These are phyloP conservation scores for Hericium coralloides DNA, from an alignment of 768 basidiomycete species.

Conservation along the genomic window DNA sequence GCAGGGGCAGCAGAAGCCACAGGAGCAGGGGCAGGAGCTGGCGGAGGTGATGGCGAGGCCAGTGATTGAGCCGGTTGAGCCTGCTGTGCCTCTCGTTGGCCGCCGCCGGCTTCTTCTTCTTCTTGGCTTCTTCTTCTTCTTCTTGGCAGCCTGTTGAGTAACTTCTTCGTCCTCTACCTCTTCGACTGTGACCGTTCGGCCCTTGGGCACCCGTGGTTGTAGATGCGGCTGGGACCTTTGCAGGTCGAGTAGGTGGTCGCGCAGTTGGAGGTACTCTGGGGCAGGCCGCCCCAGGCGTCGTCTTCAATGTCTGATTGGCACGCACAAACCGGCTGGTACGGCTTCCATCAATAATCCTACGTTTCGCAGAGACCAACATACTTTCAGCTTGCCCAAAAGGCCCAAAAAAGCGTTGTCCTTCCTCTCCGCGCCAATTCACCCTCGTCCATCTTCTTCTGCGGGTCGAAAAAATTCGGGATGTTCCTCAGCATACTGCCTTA, in stretches of 20 bases:
- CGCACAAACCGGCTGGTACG: conserved; percentile 51
- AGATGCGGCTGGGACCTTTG: background rate
- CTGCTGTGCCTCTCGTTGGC: conserved; percentile 15
- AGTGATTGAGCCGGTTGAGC: conserved; percentile 15
- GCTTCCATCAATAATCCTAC: background rate
- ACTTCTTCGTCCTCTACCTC: conserved; percentile 69
- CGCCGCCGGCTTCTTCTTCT: conserved; percentile 40
- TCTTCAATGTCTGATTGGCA: conserved; percentile 35
- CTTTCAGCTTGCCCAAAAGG: conserved; percentile 65
- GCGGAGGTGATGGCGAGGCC: conserved; percentile 3
- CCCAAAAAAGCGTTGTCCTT: conserved; percentile 76
- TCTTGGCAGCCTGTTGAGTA: conserved; percentile 28
- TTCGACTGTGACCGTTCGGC: conserved; percentile 49
- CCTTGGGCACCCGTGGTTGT: conserved; percentile 14
- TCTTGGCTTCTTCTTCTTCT: conserved; percentile 77
- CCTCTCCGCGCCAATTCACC: conserved; percentile 37
- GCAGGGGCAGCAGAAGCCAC: background rate
- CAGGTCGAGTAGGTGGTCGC: background rate
- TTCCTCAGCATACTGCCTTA: conserved; percentile 47
- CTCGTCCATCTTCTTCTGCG: conserved; percentile 29
- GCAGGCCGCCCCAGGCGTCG: conserved; percentile 15
- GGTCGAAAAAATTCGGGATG: conserved; percentile 51
- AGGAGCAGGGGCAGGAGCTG: background rate
- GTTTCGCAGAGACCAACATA: conserved; percentile 17
- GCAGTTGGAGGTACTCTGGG: conserved; percentile 1